Evolutionary conservation across 2,329 filamentous ascomycete species (phyloP), one percentile per base, ranked within the genome.

Genomic region (Nigrospora oryzae): DNA sequence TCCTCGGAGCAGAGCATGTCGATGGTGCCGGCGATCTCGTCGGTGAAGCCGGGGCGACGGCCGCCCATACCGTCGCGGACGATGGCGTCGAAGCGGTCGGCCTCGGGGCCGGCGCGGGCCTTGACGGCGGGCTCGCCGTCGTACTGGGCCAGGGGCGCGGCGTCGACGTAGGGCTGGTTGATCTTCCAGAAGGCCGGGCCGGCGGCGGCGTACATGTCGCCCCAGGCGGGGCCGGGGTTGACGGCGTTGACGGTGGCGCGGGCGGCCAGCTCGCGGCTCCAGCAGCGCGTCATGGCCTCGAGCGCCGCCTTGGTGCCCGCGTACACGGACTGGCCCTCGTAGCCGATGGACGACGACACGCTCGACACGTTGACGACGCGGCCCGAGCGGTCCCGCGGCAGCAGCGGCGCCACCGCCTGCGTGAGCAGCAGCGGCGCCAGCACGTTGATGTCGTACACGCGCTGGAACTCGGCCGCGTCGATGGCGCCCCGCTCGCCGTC

Each of bases 371-470:
- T 53, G 8, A 62, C 51, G 30, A 63, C 52, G 14, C 60, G 54
- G 7, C 58, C 54, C 2, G 52, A 49, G 5, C 47, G 17, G 5
- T 53, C 46, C 66, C 19, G 19, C 11, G 46, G 43, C 7, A 62
- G 44, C 40, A 55, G 44, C 0, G 54, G 54, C 1, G 53, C 36
- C 8, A 51, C 51, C 1, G 54, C 54, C 39, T 61, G 47, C 2
- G 53, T 58, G 14, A 61, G 46, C 23, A 59, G 51, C 36, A 57
- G 33, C 1, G 46, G 48, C 6, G 46, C 50, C 11, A 46, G 46
- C 6, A 85, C 81, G 50, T 86, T 86, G 62, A 85, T 70, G 43
- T 73, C 71, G 62, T 80, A 85, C 44, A 79, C 71, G 55, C 71
- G 65, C 36, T 75, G 67, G 62, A 83, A 85, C 51, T 81, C 70